phyloP scores from a whole-genome alignment of 2,329 filamentous ascomycete species.

The Parasarocladium wereldwijsianum region DNA sequence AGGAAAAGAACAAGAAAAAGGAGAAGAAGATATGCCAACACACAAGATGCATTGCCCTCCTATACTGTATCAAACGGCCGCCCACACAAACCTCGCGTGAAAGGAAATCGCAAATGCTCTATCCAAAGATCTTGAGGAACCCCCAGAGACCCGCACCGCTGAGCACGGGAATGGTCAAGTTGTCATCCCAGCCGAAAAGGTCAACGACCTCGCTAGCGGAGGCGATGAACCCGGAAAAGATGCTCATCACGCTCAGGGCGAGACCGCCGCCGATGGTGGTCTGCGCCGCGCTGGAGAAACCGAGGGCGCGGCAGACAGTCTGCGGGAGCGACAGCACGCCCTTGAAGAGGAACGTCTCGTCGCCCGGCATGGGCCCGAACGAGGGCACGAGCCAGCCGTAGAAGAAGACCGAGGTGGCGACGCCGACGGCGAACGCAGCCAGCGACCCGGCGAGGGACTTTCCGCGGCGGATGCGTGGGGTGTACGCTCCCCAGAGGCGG shows the following conservation, averaged over 20 bases:
- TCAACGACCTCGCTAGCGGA: slow-evolving; percentile 84
- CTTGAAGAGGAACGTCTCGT: slow-evolving; percentile 63
- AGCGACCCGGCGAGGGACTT: slow-evolving; percentile 86
- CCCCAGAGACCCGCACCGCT: slow-evolving; percentile 82
- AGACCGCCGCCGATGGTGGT: slow-evolving; percentile 52
- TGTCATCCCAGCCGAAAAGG: slow-evolving; percentile 91
- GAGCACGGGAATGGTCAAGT: slow-evolving; percentile 86
- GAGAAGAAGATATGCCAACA: not conserved
- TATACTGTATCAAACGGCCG: not conserved
- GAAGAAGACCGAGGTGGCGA: slow-evolving; percentile 71
- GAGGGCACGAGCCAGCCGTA: slow-evolving; percentile 74
- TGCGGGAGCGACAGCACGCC: slow-evolving; percentile 59
- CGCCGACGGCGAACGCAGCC: slow-evolving; percentile 70
- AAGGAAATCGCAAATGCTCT: slow-evolving; percentile 10
- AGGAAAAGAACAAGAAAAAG: too few relatives aligned
- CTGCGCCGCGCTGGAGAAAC: slow-evolving; percentile 37
- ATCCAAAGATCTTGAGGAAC: slow-evolving; percentile 77
- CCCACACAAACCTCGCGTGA: too few relatives aligned
- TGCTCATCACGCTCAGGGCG: slow-evolving; percentile 66
- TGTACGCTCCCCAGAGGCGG: slow-evolving; percentile 77
- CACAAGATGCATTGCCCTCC: not conserved
- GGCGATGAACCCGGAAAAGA: slow-evolving; percentile 80
- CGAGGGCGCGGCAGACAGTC: slow-evolving; percentile 41
- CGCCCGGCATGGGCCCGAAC: slow-evolving; percentile 51
- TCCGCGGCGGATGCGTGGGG: slow-evolving; percentile 66